Percentiles rank a stretch among this genome's conserved stretches.
These are phyloP conservation scores for Lachnellula occidentalis DNA, from an alignment of 2,329 filamentous ascomycete genomes.

Conservation along the genomic window DNA sequence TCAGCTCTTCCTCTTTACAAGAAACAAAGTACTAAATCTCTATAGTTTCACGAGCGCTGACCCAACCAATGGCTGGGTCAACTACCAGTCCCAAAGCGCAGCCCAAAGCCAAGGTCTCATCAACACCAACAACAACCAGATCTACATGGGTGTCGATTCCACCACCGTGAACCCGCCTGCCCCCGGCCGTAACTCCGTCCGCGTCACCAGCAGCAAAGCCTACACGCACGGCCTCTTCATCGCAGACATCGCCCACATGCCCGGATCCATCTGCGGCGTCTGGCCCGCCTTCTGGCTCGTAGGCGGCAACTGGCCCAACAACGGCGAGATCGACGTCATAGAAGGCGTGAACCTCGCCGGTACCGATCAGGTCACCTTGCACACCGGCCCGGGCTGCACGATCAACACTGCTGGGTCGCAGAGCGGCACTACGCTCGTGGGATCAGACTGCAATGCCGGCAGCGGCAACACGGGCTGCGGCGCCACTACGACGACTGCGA, in stretches of 20 bases:
- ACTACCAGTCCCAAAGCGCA: slow-evolving; percentile 46
- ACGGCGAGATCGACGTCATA: slow-evolving; percentile 61
- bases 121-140: slow-evolving; percentile 46
- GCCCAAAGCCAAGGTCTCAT: slow-evolving; percentile 55
- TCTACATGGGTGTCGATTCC: slow-evolving; percentile 67
- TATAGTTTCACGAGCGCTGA: slow-evolving; percentile 40
- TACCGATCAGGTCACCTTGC: slow-evolving; percentile 56
- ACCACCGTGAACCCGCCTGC: slow-evolving; percentile 46
- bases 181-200: slow-evolving; percentile 54
- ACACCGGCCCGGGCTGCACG: slow-evolving; percentile 47
- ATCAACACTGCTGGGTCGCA: slow-evolving; percentile 38
- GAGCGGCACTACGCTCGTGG: slow-evolving; percentile 34
- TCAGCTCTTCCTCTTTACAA: no score
- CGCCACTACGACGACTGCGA: slow-evolving; percentile 35
- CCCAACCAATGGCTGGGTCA: slow-evolving; percentile 62
- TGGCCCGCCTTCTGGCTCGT: slow-evolving; percentile 68
- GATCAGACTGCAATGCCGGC: slow-evolving; percentile 40
- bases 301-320: slow-evolving; percentile 51
- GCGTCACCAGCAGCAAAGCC: slow-evolving; percentile 57
- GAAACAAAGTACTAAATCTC: no score
- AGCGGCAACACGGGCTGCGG: slow-evolving; percentile 38
- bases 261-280: slow-evolving; percentile 61
- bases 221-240: slow-evolving; percentile 66
- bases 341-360: slow-evolving; percentile 62
- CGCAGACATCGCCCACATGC: slow-evolving; percentile 69